These are phyloP conservation scores for Cucurbita moschata DNA, from an alignment of 306 rosid species.

Conservation along the genomic window DNA sequence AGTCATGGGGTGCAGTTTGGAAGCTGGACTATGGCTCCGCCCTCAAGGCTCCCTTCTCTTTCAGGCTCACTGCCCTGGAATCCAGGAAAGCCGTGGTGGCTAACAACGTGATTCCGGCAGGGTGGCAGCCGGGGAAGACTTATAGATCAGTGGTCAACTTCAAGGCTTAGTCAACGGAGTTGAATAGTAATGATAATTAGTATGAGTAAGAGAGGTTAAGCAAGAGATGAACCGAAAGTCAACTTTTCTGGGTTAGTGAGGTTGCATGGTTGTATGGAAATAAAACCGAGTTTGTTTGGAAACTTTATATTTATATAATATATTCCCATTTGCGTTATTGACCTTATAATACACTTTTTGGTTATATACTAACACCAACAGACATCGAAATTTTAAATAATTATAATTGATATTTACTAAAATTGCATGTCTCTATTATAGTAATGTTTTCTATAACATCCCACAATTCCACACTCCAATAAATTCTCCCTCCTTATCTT, in stretches of 20 bases:
- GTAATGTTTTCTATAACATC: too few species aligned
- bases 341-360: not conserved
- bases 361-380: not conserved
- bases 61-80: constrained; percentile 27
- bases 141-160: constrained; percentile 48
- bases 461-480: too few species aligned
- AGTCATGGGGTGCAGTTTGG: constrained; percentile 76
- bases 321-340: not conserved
- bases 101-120: constrained; percentile 43
- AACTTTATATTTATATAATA: not conserved
- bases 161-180: not conserved
- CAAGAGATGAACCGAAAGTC: not conserved
- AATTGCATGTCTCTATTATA: too few species aligned
- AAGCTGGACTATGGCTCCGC: constrained; percentile 27
- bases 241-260: not conserved
- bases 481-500: too few species aligned
- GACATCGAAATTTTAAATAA: too few species aligned
- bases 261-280: not conserved
- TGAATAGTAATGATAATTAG: not conserved
- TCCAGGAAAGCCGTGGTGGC: constrained; percentile 30
- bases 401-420: too few species aligned
- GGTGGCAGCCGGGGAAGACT: constrained; percentile 54
- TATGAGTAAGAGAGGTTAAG: not conserved
- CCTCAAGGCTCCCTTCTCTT: constrained; percentile 40
- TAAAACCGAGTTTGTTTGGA: not conserved